Base-by-base conservation (phyloP, 75 land plant genomes). In the Picea sitchensis region DNA sequence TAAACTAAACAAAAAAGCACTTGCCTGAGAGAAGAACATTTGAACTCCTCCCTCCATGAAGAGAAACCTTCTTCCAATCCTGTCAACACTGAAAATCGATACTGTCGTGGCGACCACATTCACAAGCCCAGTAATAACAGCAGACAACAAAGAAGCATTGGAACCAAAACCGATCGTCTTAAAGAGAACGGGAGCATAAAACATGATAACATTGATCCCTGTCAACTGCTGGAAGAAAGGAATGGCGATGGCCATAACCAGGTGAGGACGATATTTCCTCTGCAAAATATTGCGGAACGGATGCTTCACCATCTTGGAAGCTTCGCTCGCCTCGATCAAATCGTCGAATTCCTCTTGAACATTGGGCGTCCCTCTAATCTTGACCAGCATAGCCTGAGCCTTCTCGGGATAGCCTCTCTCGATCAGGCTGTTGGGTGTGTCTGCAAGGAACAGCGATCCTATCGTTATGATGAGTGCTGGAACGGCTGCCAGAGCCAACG, bases 151-250 rank as follows among this genome's bases (percentile, higher is more conserved):
- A 8, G 93, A 76, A 0, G 91, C 93, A 65, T 89, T 86, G 58
- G 65, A 79, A 0, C 76, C 68, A 75, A 89, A 92, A 34, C 97
- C 97, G 20, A 94, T 61, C 0, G 92, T 92, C 57, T 83, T 65
- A 81, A 94, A 94, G 51, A 94, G 81, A 12, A 94, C 97, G 4
- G 97, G 94, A 0, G 94, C 94, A 63, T 94, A 94, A 82, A 94
- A 94, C 90, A 90, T 90, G 79, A 92, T 94, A 26, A 93, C 92
- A 58, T 94, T 94, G 90, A 94, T 94, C 1, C 95, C 95, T 0
- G 97, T 94, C 83, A 90, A 85, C 67, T 92, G 97, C 59, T 92
- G 92, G 84, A 94, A 92, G 59, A 91, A 73, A 20, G 84, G 90
- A 23, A 88, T 77, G 65, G 78, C 21, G 36, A 88, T 74, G 73